Conservation (phyloP, 2,329 filamentous ascomycete genomes). For the Chrysoporthe deuterocubensis region DNA sequence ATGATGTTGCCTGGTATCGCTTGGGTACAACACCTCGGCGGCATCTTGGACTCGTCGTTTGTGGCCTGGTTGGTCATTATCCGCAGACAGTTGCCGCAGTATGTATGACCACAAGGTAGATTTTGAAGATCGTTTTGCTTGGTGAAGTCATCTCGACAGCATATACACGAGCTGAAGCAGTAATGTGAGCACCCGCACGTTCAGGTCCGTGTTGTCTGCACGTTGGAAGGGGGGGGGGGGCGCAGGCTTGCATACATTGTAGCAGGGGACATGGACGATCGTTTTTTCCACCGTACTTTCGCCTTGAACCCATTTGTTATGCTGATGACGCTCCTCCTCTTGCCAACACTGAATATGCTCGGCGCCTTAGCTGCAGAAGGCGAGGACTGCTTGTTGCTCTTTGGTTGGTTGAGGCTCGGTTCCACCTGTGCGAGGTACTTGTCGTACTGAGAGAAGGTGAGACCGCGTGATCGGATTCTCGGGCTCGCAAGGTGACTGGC, state of each 20-base stretch:
- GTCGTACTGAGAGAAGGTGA: constrained; percentile 57
- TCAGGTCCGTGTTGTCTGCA: not conserved
- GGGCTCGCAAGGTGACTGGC: constrained; percentile 31
- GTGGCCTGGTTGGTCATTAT: constrained; percentile 59
- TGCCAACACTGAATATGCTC: constrained; percentile 50
- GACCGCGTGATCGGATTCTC: constrained; percentile 42
- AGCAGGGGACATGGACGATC: constrained; percentile 37
- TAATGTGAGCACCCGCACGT: not conserved
- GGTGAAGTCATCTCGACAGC: constrained; percentile 59
- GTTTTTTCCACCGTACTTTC: constrained; percentile 48
- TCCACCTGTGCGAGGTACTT: constrained; percentile 52
- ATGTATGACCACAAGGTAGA: constrained; percentile 62
- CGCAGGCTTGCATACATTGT: constrained; percentile 21
- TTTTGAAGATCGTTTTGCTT: constrained; percentile 49
- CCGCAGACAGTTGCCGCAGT: constrained; percentile 59
- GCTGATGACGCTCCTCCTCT: constrained; percentile 49
- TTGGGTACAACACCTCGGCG: constrained; percentile 63
- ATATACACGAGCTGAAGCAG: constrained; percentile 55
- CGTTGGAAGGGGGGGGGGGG: not conserved
- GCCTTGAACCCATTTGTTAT: constrained; percentile 50
- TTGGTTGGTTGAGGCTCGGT: constrained; percentile 48
- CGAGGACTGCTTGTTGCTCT: constrained; percentile 39
- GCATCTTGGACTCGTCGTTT: constrained; percentile 63
- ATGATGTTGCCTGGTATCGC: constrained; percentile 56
- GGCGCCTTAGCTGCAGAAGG: constrained; percentile 38